A percentile compares a stretch with the other conserved stretches of the same genome.
These are phyloP conservation scores for Saitozyma sp. DNA, from an alignment of 768 basidiomycete species.

Conservation along the genomic window DNA sequence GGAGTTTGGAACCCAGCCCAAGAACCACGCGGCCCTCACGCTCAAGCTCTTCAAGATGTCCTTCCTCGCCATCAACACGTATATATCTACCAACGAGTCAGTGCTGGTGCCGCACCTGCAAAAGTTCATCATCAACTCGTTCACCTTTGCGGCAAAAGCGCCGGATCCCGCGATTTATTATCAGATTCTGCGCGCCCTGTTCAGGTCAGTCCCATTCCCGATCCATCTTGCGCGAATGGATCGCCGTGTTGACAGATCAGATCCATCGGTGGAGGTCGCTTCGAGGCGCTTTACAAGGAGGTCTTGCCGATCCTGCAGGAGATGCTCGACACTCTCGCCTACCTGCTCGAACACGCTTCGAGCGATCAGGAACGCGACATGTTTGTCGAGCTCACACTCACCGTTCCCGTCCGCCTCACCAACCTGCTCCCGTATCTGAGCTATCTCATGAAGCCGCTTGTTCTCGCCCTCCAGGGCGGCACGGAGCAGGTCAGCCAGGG, in stretches of 20 bases:
- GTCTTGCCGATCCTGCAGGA: conserved; percentile 94
- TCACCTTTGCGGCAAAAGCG: conserved; percentile 88
- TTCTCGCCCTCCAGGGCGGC: conserved; percentile 80
- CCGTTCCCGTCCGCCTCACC: conserved; percentile 90
- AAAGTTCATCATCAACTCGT: conserved; percentile 92
- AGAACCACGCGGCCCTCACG: conserved; percentile 74
- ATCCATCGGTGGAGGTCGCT: conserved; percentile 74
- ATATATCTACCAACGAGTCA: conserved; percentile 75
- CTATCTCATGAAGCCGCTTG: conserved; percentile 94
- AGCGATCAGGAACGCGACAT: conserved; percentile 70
- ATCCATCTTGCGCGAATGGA: neutral
- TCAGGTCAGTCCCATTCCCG: conserved; percentile 66
- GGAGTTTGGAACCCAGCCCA: conserved; percentile 72
- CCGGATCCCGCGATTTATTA: conserved; percentile 89
- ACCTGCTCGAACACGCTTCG: conserved; percentile 82
- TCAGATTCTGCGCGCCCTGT: conserved; percentile 84
- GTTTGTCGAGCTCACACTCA: conserved; percentile 94
- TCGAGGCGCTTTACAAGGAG: conserved; percentile 92
- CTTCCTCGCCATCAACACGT: conserved; percentile 77
- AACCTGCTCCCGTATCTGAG: conserved; percentile 92
- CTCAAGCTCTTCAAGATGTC: conserved; percentile 95
- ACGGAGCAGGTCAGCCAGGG: conserved; percentile 93
- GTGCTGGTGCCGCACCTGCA: conserved; percentile 91
- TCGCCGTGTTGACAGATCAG: conserved; percentile 16
- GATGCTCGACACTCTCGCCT: conserved; percentile 91